Evolutionary conservation across 2,329 filamentous ascomycete species (phyloP), one percentile per base, ranked within the genome.

Genomic region (Nemania sp.): DNA sequence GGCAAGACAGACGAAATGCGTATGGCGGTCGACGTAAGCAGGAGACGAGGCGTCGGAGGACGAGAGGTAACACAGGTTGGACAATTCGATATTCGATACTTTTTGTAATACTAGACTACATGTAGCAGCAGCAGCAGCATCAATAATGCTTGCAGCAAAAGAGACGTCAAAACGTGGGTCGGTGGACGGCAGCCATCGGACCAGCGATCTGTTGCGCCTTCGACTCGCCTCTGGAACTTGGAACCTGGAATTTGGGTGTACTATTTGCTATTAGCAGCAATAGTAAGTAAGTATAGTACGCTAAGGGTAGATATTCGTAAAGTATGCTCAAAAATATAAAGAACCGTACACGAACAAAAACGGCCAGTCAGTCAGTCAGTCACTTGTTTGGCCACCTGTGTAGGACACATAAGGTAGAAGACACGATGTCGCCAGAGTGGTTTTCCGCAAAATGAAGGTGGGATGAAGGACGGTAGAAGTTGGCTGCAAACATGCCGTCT

Each of bases 1-100:
- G 56, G 60, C 41, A 43, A 58, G 41, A 59, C 67, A 58, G 41
- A 59, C 67, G 45, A 59, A 15, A 24, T 49, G 61, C 18, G 52
- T 53, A 38, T 15, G 26, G 56, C 43, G 45, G 54, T 57, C 38
- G 52, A 38, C 29, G 51, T 59, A 53, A 22, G 47, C 45, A 27
- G 62, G 32, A 49, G 61, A 57, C 55, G 58, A 56, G 20, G 45
- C 45, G 47, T 20, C 47, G 38, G 57, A 41, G 27, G 51, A 47
- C 41, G 24, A 60, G 54, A 49, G 51, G 51, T 43, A 41, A n/a
- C 52, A 68, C 58, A 53, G 57, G 47, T 53, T 26, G 43, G 57
- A 51, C 62, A 26, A 5, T 13, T 22, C 26, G 24, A 41, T 29
- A 11, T 20, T 56, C 20, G 27, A n/a, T n/a, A n/a, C n/a, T n/a